A percentile compares a stretch with the other conserved stretches of the same genome.
phyloP scores from a whole-genome alignment of 768 basidiomycete genomes.

The Coprinopsis sp. region DNA sequence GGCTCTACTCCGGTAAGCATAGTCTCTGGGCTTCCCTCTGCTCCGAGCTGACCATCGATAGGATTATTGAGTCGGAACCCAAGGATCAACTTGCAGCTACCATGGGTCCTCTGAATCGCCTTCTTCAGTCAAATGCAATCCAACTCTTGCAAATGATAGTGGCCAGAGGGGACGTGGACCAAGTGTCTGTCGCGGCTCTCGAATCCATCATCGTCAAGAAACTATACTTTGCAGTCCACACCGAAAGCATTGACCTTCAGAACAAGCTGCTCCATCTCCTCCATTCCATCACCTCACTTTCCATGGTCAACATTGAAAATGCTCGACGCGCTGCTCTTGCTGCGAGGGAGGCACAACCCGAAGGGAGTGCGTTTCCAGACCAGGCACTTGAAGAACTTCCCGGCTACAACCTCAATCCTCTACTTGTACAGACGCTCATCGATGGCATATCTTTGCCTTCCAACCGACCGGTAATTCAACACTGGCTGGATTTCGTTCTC shows the following conservation, averaged over 20 bases:
- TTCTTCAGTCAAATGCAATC: conserved; percentile 68
- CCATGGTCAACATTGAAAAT: conserved; percentile 35
- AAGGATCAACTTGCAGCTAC: conserved; percentile 36
- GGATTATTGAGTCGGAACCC: conserved; percentile 79
- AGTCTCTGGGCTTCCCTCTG: background rate
- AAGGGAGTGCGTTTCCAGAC: conserved; percentile 15
- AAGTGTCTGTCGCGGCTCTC: conserved; percentile 51
- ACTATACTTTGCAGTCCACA: conserved; percentile 70
- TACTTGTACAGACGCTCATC: conserved; percentile 71
- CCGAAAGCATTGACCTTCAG: conserved; percentile 73
- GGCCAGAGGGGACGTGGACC: conserved; percentile 75
- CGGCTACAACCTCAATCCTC: conserved; percentile 58
- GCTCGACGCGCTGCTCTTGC: conserved; percentile 19
- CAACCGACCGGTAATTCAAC: conserved; percentile 82
- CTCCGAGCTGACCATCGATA: conserved; percentile 24
- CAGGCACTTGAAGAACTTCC: conserved; percentile 25
- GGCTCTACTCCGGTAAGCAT: conserved; percentile 62
- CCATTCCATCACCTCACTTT: conserved; percentile 76
- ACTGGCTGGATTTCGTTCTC: conserved; percentile 95
- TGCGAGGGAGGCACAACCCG: conserved; percentile 10
- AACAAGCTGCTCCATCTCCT: conserved; percentile 90
- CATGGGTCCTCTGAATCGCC: conserved; percentile 59
- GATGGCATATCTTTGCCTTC: conserved; percentile 68
- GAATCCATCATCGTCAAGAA: conserved; percentile 72
- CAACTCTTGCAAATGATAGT: conserved; percentile 83